A percentile compares a stretch with the other conserved stretches of the same genome.
These are phyloP conservation scores for Cudoniella acicularis DNA, from an alignment of 495 filamentous ascomycete species.

Conservation along the genomic window DNA sequence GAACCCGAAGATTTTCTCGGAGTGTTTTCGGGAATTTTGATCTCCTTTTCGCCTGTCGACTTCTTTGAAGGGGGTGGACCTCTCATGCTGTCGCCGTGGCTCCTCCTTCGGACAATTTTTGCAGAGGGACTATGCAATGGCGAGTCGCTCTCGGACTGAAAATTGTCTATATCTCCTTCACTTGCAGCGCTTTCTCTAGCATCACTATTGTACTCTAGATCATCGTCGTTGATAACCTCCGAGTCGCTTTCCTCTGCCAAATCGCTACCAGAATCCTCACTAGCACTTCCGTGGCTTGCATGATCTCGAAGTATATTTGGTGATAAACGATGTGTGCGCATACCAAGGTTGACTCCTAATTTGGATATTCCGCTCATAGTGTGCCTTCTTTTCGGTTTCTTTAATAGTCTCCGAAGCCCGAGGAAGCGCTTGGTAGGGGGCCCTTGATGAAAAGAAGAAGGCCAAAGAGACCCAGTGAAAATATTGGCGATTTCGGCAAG, in stretches of 20 bases:
- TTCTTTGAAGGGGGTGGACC: constrained; percentile 28
- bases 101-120: constrained; percentile 16
- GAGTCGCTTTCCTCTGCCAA: constrained; percentile 18
- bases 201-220: constrained; percentile 1
- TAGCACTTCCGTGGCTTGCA: constrained; percentile 19
- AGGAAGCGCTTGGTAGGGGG: constrained; percentile 35
- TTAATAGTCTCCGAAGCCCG: constrained; percentile 47
- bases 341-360: constrained; percentile 64
- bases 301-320: constrained; percentile 56
- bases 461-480: constrained; percentile 42
- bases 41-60: constrained; percentile 21
- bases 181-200: constrained; percentile 43
- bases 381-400: constrained; percentile 48
- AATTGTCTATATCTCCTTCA: constrained; percentile 47
- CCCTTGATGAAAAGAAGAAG: constrained; percentile 50
- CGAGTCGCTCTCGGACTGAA: constrained; percentile 25
- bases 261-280: constrained; percentile 21
- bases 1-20: background rate
- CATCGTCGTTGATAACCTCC: background rate
- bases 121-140: constrained; percentile 3
- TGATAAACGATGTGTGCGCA: constrained; percentile 70
- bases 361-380: constrained; percentile 59
- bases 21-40: constrained; percentile 13
- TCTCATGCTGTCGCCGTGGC: constrained; percentile 24
- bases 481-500: constrained; percentile 33